Evolutionary conservation across 441 rosid genomes (phyloP).

Genomic region (Euphorbia schlechtendalii): DNA sequence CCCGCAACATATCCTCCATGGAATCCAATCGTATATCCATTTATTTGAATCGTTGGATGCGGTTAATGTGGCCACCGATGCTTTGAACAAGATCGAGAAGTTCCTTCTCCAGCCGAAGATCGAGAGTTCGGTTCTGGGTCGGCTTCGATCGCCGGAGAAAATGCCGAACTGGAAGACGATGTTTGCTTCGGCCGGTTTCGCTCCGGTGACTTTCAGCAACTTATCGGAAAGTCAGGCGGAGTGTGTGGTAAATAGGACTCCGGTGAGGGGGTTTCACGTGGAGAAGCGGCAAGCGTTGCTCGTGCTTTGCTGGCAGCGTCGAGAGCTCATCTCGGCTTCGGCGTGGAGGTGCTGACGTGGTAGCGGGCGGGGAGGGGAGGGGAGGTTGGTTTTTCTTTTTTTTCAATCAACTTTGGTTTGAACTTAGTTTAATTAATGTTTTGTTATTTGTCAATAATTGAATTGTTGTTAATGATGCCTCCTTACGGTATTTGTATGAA

Average conservation of each 20-base stretch:
- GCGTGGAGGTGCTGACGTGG: slow-evolving; percentile 58
- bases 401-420: slow-evolving; percentile 26
- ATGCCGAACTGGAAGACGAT: slow-evolving; percentile 40
- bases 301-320: slow-evolving; percentile 58
- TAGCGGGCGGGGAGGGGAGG: neutral
- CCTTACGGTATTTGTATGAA: slow-evolving; percentile 25
- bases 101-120: slow-evolving; percentile 53
- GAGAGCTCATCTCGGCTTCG: slow-evolving; percentile 55
- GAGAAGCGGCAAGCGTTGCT: slow-evolving; percentile 56
- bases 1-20: slow-evolving; percentile 43
- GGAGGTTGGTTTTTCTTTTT: slow-evolving; percentile 18
- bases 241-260: slow-evolving; percentile 46
- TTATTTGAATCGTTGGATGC: slow-evolving; percentile 61
- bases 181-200: slow-evolving; percentile 43
- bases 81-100: slow-evolving; percentile 51
- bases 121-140: slow-evolving; percentile 46
- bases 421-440: slow-evolving; percentile 24
- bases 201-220: slow-evolving; percentile 48
- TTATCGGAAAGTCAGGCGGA: slow-evolving; percentile 62
- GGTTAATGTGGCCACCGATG: slow-evolving; percentile 36
- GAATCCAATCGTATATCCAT: slow-evolving; percentile 42
- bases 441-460: slow-evolving; percentile 27
- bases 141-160: slow-evolving; percentile 32
- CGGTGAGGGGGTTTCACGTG: slow-evolving; percentile 54
- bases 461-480: slow-evolving; percentile 21